Percentiles rank a stretch among this genome's conserved stretches.
Conservation (phyloP, 2,329 filamentous ascomycete species). For the Diaporthe ilicicola region DNA sequence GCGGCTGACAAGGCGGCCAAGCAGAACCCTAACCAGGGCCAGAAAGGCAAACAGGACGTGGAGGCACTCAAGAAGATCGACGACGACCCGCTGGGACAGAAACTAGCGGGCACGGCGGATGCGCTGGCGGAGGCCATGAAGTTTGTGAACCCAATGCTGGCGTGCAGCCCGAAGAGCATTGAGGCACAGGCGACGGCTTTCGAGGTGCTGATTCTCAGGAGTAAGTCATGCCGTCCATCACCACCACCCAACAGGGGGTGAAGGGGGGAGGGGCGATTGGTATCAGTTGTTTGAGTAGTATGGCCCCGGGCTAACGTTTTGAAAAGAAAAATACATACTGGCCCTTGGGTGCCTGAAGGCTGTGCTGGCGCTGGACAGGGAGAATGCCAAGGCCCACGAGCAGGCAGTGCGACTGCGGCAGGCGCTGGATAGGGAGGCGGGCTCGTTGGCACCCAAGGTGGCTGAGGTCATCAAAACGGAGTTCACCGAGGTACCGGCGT, state of each 20-base stretch:
- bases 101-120: conserved; percentile 81
- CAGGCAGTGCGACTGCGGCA: conserved; percentile 76
- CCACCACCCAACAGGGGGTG: background rate
- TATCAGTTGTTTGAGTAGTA: background rate
- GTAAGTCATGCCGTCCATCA: conserved; percentile 62
- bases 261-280: background rate
- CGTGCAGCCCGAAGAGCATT: conserved; percentile 82
- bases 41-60: conserved; percentile 65
- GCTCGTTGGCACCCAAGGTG: conserved; percentile 71
- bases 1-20: conserved; percentile 81
- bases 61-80: conserved; percentile 84
- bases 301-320: conserved; percentile 37
- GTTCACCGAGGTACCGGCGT: conserved; percentile 68
- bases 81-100: conserved; percentile 83
- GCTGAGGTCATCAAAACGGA: conserved; percentile 74
- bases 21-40: conserved; percentile 83
- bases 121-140: conserved; percentile 89
- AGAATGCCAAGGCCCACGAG: conserved; percentile 77
- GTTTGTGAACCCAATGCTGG: conserved; percentile 82
- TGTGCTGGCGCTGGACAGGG: conserved; percentile 72
- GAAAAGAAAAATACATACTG: conserved; percentile 82
- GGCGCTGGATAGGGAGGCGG: conserved; percentile 62
- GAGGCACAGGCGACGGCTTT: conserved; percentile 87
- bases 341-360: conserved; percentile 87
- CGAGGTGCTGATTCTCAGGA: conserved; percentile 84